These are phyloP conservation scores for Trichocladium antarcticum DNA, from an alignment of 495 filamentous ascomycete species.

Conservation along the genomic window DNA sequence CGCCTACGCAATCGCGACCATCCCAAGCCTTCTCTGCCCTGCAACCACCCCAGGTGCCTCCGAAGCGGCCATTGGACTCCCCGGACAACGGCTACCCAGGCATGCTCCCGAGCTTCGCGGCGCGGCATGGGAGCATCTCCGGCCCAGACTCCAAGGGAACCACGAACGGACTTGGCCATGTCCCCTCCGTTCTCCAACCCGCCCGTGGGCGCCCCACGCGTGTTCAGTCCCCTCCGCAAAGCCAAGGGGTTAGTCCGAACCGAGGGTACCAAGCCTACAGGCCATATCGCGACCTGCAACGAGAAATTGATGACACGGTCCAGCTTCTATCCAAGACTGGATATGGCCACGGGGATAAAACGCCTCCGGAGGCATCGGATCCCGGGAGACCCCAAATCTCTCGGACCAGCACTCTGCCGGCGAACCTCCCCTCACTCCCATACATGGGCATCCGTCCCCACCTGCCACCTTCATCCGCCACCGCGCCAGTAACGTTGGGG, in stretches of 20 bases:
- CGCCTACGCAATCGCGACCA: neutral
- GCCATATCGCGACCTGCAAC: slow-evolving; percentile 10
- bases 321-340: slow-evolving; percentile 8
- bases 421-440: slow-evolving; percentile 20
- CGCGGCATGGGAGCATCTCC: slow-evolving; percentile 2
- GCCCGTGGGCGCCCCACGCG: slow-evolving; percentile 19
- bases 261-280: slow-evolving; percentile 13
- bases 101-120: slow-evolving; percentile 3
- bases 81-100: neutral
- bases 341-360: slow-evolving; percentile 1
- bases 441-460: slow-evolving; percentile 17
- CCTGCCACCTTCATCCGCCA: slow-evolving; percentile 4
- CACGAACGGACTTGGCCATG: slow-evolving; percentile 8
- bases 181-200: slow-evolving; percentile 31
- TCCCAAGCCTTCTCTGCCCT: slow-evolving; percentile 10
- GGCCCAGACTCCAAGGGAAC: neutral
- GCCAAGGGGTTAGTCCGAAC: slow-evolving; percentile 5
- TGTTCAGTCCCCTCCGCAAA: slow-evolving; percentile 8
- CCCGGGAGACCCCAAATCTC: slow-evolving; percentile 4
- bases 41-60: slow-evolving; percentile 6
- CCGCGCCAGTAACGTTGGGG: slow-evolving; percentile 1
- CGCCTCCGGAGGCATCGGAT: neutral
- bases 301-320: slow-evolving; percentile 14
- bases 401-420: slow-evolving; percentile 23
- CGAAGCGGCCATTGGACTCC: slow-evolving; percentile 6